phyloP scores from a whole-genome alignment of 106 monocot species.

The Hemerocallis citrina region DNA sequence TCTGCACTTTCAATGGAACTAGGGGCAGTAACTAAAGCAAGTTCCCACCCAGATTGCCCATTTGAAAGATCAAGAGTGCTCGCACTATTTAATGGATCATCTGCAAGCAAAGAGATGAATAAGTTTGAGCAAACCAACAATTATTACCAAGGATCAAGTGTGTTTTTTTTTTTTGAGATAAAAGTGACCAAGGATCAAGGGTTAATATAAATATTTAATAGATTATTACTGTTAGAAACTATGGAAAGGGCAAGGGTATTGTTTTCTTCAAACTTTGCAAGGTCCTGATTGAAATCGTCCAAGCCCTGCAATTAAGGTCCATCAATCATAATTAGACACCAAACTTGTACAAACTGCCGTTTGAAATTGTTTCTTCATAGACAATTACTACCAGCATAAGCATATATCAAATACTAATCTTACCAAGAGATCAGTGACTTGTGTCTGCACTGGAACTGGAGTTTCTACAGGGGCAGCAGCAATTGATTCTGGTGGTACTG shows the following conservation, averaged over 20 bases:
- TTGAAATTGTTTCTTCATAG: background rate
- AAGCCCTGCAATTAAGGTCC: slow-evolving; percentile 26
- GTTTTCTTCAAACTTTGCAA: slow-evolving; percentile 27
- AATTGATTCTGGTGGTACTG: slow-evolving; percentile 3
- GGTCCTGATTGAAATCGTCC: slow-evolving; percentile 20
- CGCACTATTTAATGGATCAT: slow-evolving; percentile 13
- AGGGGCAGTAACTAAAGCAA: slow-evolving; percentile 30
- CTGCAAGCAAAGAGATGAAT: slow-evolving; percentile 9
- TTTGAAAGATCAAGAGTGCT: slow-evolving; percentile 4
- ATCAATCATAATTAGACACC: background rate
- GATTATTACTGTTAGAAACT: slow-evolving; percentile 19
- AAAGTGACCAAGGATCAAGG: too few relatives aligned
- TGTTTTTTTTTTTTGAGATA: too few relatives aligned
- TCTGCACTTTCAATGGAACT: slow-evolving; percentile 32
- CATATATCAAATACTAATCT: background rate
- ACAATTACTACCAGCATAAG: background rate
- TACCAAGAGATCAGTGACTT: slow-evolving; percentile 50
- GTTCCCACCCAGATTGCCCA: slow-evolving; percentile 36
- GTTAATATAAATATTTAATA: too few relatives aligned
- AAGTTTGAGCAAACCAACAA: background rate
- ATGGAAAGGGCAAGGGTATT: slow-evolving; percentile 34
- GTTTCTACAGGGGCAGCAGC: slow-evolving; percentile 1
- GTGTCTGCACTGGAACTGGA: slow-evolving; percentile 14
- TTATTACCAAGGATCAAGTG: too few relatives aligned
- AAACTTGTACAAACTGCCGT: background rate